Base-by-base conservation (phyloP, 306 rosid species). In the Aeschynomene evenia region DNA sequence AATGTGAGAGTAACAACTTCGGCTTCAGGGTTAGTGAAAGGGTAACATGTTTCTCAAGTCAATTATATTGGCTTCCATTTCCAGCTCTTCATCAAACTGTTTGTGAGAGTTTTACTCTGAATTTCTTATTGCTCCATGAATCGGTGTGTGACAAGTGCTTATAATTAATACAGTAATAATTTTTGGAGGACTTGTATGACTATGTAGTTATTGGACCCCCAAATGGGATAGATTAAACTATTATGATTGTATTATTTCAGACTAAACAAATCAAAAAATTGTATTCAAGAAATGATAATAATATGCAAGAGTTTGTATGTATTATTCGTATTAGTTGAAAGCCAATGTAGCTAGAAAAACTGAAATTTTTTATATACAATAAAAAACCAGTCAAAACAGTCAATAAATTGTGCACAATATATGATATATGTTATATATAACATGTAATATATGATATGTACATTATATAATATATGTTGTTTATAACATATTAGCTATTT, bases 21-120 rank as follows among this genome's bases (percentile, higher is more conserved):
- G 29, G 33, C 28, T 36, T 77, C 82, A 81, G 90, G 90, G 82
- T 26, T 43, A 24, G 34, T 81, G 72, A 73, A 73, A 37, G n/a
- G 4, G 82, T 65, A 79, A 23, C 16, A 39, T 3, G 36, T 40
- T 37, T 61, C 55, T 53, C 65, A 6, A 22, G n/a, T n/a, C n/a
- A n/a, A n/a, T n/a, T n/a, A n/a, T n/a, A n/a, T 12, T 43, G 71
- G 57, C 57, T 53, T 73, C 37, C 16, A 29, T 37, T 53, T 73
- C 37, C 16, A 29, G 19, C 19, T 10, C 21, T 37, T 36, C 19
- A 10, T 37, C 43, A 37, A n/a, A 9, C 64, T 33, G 34, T 21
- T 43, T 45, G 23, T 33, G 36, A 51, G 45, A 36, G 36, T 52
- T 68, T 33, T 21, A 36, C 11, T 22, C 24, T 2, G 15, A 50